Base-by-base conservation (phyloP, 169 alveolate species). In the Plasmodium cynomolgi region DNA sequence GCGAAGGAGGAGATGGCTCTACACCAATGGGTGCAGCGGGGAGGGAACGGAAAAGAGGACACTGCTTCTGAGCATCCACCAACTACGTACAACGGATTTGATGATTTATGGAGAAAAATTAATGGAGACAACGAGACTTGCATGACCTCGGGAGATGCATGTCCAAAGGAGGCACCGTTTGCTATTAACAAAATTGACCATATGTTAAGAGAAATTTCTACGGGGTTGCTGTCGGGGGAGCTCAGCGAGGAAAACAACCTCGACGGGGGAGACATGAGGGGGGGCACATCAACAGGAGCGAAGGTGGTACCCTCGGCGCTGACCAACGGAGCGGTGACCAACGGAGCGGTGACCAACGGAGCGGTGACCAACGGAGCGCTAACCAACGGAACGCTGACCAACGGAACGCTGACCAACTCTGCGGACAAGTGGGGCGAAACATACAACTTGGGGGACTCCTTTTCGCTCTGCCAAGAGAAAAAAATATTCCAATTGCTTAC, bases 401-500 rank as follows among this genome's bases (percentile, higher is more conserved):
- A 15, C 29, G 33, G 15, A 15, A 13, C 20, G 23, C 1, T 11
- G 23, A 13, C 44, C 23, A 31, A 54, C 23, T 39, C 26, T 17
- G 17, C 77, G 50, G 13, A 68, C 17, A 54, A 37, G 68, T 39
- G 72, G 26, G 41, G 20, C 47, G 56, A 84, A 23, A 23, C 58
- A 72, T 39, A 6, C 26, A n/a, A 39, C 20, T 72, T 84, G 73
- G 92, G 33, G 26, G 54, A 56, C 11, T 31, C 56, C 29, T 72
- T 84, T 84, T 41, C 54, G 20, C 79, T 41, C 54, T 62, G 47
- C 11, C 92, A 84, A 72, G 54, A 50, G 41, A 29, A 84, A 72
- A 84, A 84, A 72, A 84, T 72, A n/a, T 72, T 23, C 50, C 75
- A 68, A 44, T 74, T 84, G 41, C 77, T 84, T 29, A 84, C 23